Conservation (phyloP, 257 asterid genomes). For the Petunia axillaris region DNA sequence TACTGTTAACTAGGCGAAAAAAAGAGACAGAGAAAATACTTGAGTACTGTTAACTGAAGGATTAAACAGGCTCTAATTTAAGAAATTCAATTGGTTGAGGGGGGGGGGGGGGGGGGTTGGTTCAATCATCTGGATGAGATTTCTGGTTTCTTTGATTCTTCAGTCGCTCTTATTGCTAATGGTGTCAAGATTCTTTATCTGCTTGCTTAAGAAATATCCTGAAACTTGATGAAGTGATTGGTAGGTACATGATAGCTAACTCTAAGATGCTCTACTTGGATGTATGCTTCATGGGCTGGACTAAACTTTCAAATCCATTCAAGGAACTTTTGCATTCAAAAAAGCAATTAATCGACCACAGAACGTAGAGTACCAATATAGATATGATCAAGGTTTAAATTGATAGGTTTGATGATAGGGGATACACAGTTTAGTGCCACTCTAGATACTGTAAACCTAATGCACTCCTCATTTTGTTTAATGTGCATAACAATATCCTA, state of each 20-base stretch:
- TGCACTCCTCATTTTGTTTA: background rate
- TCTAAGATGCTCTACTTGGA: background rate
- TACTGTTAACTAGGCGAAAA: background rate
- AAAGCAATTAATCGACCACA: background rate
- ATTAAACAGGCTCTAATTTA: background rate
- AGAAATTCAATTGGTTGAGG: background rate
- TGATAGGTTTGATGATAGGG: background rate
- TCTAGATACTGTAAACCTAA: background rate
- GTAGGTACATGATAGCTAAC: background rate
- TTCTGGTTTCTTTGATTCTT: background rate
- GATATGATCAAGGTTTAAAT: background rate
- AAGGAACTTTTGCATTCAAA: background rate
- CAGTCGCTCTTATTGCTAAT: background rate
- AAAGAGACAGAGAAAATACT: too few relatives aligned
- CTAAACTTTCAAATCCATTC: background rate
- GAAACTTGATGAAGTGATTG: background rate
- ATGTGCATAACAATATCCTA: slow-evolving; percentile 21
- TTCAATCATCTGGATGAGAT: background rate
- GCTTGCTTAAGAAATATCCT: background rate
- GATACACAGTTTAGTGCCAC: background rate
- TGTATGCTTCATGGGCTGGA: background rate
- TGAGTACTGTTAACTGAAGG: background rate
- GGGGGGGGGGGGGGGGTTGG: background rate
- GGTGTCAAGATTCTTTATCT: background rate
- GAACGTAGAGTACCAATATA: background rate